These are phyloP conservation scores for Solidago caesia DNA, from an alignment of 129 eudicot genomes.

Conservation along the genomic window DNA sequence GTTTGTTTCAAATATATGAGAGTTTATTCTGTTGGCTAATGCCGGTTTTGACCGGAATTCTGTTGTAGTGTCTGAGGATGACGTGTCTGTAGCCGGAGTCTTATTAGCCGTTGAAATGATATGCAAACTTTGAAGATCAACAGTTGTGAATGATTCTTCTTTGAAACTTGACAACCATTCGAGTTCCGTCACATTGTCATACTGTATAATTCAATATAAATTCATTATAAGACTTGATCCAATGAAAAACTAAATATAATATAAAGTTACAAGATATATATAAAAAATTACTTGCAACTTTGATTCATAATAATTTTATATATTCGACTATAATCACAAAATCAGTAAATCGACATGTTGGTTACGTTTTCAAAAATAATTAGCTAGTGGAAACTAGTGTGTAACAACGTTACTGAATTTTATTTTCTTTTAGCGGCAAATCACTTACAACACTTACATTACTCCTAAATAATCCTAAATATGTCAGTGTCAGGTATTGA, in stretches of 20 bases:
- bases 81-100: constrained; percentile 33
- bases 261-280: not conserved
- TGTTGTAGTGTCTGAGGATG: constrained; percentile 19
- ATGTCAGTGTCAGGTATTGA: too few relatives aligned
- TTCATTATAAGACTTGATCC: not conserved
- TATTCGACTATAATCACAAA: too few relatives aligned
- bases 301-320: not conserved
- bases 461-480: too few relatives aligned
- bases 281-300: not conserved
- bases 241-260: not conserved
- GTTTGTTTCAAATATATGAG: constrained; percentile 25
- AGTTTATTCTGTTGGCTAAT: constrained; percentile 16
- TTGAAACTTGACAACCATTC: constrained; percentile 94
- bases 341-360: too few relatives aligned
- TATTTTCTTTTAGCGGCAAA: too few relatives aligned
- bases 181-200: constrained; percentile 80
- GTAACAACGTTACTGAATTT: not conserved
- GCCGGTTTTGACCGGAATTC: not conserved
- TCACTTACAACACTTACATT: too few relatives aligned
- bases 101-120: constrained; percentile 34
- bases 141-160: constrained; percentile 84
- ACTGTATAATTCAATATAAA: constrained; percentile 41
- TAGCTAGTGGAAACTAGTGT: too few relatives aligned
- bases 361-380: too few relatives aligned
- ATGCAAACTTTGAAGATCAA: constrained; percentile 52